These are phyloP conservation scores for Acanthochlamys bracteata DNA, from an alignment of 106 monocot genomes.

Conservation along the genomic window DNA sequence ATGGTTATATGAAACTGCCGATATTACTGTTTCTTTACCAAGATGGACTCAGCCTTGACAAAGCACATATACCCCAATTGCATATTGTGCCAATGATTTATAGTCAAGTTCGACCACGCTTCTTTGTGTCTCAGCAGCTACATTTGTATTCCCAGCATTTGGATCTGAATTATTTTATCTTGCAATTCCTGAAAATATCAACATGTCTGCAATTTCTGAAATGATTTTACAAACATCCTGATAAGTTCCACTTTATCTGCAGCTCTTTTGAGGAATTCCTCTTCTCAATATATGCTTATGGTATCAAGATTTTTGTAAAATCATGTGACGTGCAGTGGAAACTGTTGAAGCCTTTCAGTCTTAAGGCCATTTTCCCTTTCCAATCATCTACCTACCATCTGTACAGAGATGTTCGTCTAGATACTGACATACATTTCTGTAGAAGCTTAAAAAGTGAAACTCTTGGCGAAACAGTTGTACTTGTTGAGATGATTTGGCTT, in stretches of 20 bases:
- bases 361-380: conserved; percentile 15
- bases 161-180: not conserved
- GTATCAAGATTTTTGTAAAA: conserved; percentile 1
- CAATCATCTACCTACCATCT: conserved; percentile 45
- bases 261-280: conserved; percentile 34
- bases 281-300: conserved; percentile 26
- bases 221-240: conserved; percentile 24
- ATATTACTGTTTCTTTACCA: too few species aligned
- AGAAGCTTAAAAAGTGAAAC: conserved; percentile 54
- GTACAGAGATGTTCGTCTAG: conserved; percentile 46
- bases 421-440: conserved; percentile 40
- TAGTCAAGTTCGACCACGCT: conserved; percentile 40
- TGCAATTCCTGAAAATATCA: conserved; percentile 5
- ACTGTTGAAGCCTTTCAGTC: conserved; percentile 43
- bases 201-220: conserved; percentile 10
- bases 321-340: conserved; percentile 20
- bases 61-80: too few species aligned
- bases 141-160: not conserved
- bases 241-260: conserved; percentile 32
- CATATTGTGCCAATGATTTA: conserved; percentile 66
- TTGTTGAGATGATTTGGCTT: conserved; percentile 12
- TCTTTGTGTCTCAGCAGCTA: conserved; percentile 1
- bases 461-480: conserved; percentile 20
- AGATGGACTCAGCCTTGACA: too few species aligned
- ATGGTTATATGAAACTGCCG: too few species aligned